Evolutionary conservation across 306 rosid genomes (phyloP), one percentile per base, ranked within the genome.

Genomic region (Cucumis sativus): DNA sequence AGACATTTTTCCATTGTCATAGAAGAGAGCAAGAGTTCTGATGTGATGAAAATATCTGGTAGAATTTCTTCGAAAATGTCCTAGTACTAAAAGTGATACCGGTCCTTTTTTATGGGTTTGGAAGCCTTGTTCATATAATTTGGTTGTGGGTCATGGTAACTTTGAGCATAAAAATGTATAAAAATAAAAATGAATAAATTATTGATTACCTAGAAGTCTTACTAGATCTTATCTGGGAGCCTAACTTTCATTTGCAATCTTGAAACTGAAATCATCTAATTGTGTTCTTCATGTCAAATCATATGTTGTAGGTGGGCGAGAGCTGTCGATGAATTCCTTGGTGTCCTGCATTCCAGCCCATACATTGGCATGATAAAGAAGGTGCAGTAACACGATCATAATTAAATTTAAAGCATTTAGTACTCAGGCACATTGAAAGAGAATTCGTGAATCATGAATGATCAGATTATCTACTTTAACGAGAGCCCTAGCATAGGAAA

Each of bases 251-350:
- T 68, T 59, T 2, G 69, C 71, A 1, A 23, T 16, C 21, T 13
- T 41, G 45, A 14, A 41, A 21, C 30, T 17, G 18, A 9, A 7
- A 17, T 59, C 56, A 76, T 40, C 70, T 60, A 52, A 20, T 41
- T 58, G 57, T 76, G 61, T 25, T 41, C 39, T 17, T 59, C 74
- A 47, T 77, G 62, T 40, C n/a, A 37, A 61, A 23, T 77, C 33
- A 30, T 62, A 9, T 77, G 11, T 72, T 79, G 87, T 92, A 95
- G 97, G 97, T 95, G 99, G 99, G 96, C 89, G 57, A 85, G 96
- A 80, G 97, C 93, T 25, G 77, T 81, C 5, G 82, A 79, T 84
- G 97, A 95, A 83, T 89, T 87, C 88, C 82, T 92, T 30, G 87
- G 67, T 58, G 92, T 84, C 41, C 84, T 92, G 60, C 90, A 82